Percentiles rank a stretch among this genome's conserved stretches.
phyloP scores from a whole-genome alignment of 1,284 basidiomycete species.

The Mycosarcoma maydis region DNA sequence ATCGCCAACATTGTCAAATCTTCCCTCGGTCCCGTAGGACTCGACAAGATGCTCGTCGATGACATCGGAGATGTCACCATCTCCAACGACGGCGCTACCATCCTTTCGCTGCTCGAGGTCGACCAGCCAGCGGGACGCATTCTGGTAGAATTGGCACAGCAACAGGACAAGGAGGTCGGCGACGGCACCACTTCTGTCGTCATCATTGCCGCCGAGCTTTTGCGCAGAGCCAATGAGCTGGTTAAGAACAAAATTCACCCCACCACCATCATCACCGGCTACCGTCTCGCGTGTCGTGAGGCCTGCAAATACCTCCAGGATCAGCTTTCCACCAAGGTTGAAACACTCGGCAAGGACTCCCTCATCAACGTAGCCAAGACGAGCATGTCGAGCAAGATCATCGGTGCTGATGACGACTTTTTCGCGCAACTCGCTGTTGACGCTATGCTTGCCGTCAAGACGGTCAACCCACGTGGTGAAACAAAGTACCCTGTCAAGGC shows the following conservation, averaged over 20 bases:
- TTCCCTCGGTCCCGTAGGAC: slow-evolving; percentile 87
- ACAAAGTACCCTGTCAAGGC: slow-evolving; percentile 99
- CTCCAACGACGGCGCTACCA: slow-evolving; percentile 99
- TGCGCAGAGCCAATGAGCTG: slow-evolving; percentile 94
- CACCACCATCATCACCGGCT: slow-evolving; percentile 98
- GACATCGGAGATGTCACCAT: slow-evolving; percentile 99
- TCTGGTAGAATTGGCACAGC: slow-evolving; percentile 97
- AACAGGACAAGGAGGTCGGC: slow-evolving; percentile 99
- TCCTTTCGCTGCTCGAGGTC: slow-evolving; percentile 88
- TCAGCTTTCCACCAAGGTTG: slow-evolving; percentile 94
- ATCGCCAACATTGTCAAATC: slow-evolving; percentile 99
- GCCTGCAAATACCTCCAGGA: slow-evolving; percentile 99
- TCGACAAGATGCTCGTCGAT: slow-evolving; percentile 83
- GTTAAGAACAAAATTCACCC: slow-evolving; percentile 99
- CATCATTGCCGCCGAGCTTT: slow-evolving; percentile 93
- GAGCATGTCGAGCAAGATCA: slow-evolving; percentile 98
- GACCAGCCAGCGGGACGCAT: slow-evolving; percentile 92
- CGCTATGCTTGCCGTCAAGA: slow-evolving; percentile 97
- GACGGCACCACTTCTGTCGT: slow-evolving; percentile 99
- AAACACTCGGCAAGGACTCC: slow-evolving; percentile 87
- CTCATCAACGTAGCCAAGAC: slow-evolving; percentile 98
- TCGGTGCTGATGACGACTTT: slow-evolving; percentile 96
- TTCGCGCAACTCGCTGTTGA: slow-evolving; percentile 99
- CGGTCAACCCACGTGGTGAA: slow-evolving; percentile 91
- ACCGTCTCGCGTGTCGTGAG: slow-evolving; percentile 94